These are phyloP conservation scores for Camelina sativa DNA, from an alignment of 345 rosid genomes.

Conservation along the genomic window DNA sequence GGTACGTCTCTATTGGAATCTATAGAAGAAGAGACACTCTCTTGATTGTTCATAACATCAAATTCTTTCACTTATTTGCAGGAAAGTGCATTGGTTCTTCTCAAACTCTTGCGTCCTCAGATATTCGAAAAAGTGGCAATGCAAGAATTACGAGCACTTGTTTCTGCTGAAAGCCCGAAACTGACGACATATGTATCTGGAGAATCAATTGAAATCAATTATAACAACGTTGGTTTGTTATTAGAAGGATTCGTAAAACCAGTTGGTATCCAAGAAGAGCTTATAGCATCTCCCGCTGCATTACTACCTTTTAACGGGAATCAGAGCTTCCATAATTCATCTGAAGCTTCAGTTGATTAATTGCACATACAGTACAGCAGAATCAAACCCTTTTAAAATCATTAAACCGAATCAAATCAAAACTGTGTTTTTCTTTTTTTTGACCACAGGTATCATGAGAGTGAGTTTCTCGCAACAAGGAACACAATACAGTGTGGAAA, in stretches of 20 bases:
- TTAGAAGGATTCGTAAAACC: slow-evolving; percentile 80
- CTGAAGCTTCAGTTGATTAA: slow-evolving; percentile 63
- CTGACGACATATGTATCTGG: slow-evolving; percentile 65
- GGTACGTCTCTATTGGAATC: slow-evolving; percentile 51
- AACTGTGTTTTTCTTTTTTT: background rate
- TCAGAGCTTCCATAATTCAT: slow-evolving; percentile 56
- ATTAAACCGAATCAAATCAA: background rate
- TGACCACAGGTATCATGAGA: slow-evolving; percentile 32
- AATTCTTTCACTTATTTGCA: slow-evolving; percentile 34
- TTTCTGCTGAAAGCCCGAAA: slow-evolving; percentile 62
- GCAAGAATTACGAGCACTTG: slow-evolving; percentile 83
- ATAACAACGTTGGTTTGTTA: slow-evolving; percentile 66
- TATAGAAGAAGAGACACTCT: slow-evolving; percentile 22
- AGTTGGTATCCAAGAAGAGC: slow-evolving; percentile 60
- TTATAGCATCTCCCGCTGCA: slow-evolving; percentile 67
- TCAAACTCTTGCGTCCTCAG: slow-evolving; percentile 84
- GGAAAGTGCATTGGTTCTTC: slow-evolving; percentile 88
- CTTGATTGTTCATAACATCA: slow-evolving; percentile 1
- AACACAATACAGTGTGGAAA: slow-evolving; percentile 66
- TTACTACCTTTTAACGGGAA: slow-evolving; percentile 55
- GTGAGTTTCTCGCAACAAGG: slow-evolving; percentile 62
- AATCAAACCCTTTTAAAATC: background rate
- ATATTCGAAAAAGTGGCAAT: slow-evolving; percentile 75
- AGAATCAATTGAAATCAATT: slow-evolving; percentile 70
- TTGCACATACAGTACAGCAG: background rate